Evolutionary conservation across 179 eudicot species (phyloP), one percentile per base, ranked within the genome.

Genomic region (Pouteria campechiana): DNA sequence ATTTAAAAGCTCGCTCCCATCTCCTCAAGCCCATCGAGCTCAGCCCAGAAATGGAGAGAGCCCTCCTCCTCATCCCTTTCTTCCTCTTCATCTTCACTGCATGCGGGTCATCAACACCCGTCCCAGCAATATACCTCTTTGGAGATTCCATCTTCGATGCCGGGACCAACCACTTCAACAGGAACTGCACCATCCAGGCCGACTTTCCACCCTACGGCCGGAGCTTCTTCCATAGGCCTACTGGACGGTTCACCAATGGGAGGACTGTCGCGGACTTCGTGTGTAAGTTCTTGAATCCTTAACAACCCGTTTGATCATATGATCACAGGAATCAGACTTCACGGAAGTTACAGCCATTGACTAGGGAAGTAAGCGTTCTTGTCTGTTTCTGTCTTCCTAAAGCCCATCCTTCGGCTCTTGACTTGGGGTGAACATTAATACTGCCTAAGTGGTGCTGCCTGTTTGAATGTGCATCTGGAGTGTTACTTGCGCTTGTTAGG

Each of bases 131-230:
- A 29, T 84, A 74, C 62, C 57, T 61, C 3, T 88, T 88, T 3
- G 97, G 97, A 20, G 97, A 88, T 37, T 84, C 94, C 0, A 42
- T 75, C 8, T 56, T 75, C 14, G 97, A 88, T 32, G 55, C 78
- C 0, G 97, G 97, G 2, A 88, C 80, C 34, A 88, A 75, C 57
- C 82, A 80, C 52, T 80, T 17, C 60, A 77, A 68, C 9, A 41
- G 18, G 23, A 57, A 45, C 13, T 77, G 87, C 41, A 20, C 57
- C 1, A 79, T 74, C 3, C 85, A 75, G 48, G 78, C 94, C 0
- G 78, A 88, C 52, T 88, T 77, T 52, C 82, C 79, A 50, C 94
- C 97, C 44, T 85, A 88, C 28, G 97, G 97, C 4, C 61, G 66
- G 1, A 71, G 62, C 51, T 84, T 71, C 39, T 64, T 27, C 17